Percentiles rank a stretch among this genome's conserved stretches.
Conservation (phyloP, 208 protist genomes). For the Trypanosoma boissoni region DNA sequence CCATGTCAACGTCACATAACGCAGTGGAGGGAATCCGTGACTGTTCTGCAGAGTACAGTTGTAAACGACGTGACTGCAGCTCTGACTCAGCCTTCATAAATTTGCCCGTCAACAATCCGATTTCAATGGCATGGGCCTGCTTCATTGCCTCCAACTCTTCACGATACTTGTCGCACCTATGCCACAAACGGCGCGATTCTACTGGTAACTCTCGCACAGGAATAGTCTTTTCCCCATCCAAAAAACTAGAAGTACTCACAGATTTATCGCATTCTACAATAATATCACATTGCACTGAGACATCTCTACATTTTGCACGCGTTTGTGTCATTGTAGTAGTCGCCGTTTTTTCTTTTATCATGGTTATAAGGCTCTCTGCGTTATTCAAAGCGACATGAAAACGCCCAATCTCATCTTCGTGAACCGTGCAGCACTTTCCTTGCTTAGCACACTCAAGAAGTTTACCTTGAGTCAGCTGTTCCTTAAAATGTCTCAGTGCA, state of each 20-base stretch:
- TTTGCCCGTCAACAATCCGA: slow-evolving; percentile 11
- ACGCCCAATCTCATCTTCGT: neutral
- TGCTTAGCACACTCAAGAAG: slow-evolving; percentile 1
- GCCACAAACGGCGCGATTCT: slow-evolving; percentile 1
- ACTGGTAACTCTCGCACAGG: neutral
- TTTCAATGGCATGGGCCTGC: slow-evolving; percentile 13
- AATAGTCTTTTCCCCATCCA: neutral
- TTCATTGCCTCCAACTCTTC: slow-evolving; percentile 8
- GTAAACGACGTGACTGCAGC: neutral
- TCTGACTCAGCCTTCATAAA: slow-evolving; percentile 7
- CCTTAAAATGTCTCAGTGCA: slow-evolving; percentile 1
- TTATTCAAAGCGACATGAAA: neutral
- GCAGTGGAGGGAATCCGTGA: neutral
- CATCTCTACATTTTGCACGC: neutral
- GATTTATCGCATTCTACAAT: neutral
- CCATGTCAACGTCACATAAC: neutral
- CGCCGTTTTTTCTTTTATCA: neutral
- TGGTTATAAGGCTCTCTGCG: neutral
- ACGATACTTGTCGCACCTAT: neutral
- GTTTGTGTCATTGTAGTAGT: neutral
- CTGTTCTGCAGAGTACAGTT: neutral
- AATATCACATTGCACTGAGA: neutral
- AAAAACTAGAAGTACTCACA: neutral
- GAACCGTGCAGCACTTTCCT: neutral
- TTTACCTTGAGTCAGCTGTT: neutral